Evolutionary conservation across 345 rosid species (phyloP).

Genomic region (Eucalyptus pauciflora): DNA sequence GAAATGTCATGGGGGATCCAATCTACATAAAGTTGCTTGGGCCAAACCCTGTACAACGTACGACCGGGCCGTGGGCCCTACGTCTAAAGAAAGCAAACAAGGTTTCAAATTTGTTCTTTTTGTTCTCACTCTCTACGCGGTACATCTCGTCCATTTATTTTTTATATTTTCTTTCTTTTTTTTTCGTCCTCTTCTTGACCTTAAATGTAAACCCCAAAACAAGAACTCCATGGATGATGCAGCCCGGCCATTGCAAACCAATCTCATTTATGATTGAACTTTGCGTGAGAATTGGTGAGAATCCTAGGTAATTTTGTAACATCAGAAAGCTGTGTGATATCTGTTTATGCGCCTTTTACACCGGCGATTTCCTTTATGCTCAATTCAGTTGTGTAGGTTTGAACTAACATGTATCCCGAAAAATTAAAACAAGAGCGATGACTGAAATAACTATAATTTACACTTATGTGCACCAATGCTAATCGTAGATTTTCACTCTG

Average conservation of each 20-base stretch:
- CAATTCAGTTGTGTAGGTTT: rapidly evolving
- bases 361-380: rapidly evolving
- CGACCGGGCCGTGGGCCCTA: neutral
- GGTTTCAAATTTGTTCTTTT: too few species aligned
- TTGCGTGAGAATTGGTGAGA: neutral
- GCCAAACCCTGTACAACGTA: neutral
- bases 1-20: neutral
- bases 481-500: rapidly evolving
- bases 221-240: neutral
- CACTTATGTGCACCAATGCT: neutral
- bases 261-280: neutral
- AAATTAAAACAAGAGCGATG: neutral
- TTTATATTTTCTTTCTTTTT: too few species aligned
- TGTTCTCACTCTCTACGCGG: too few species aligned
- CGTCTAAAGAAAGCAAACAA: neutral
- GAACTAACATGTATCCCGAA: rapidly evolving
- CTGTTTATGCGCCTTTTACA: neutral
- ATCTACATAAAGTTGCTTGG: neutral
- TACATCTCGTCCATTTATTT: neutral
- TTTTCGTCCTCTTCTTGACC: neutral
- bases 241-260: neutral
- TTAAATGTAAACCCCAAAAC: neutral
- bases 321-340: neutral
- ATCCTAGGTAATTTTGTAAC: neutral
- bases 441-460: neutral